A percentile compares a stretch with the other conserved stretches of the same genome.
Evolutionary conservation across 2,329 filamentous ascomycete species (phyloP).

Genomic region (Diplodia scrobiculata): DNA sequence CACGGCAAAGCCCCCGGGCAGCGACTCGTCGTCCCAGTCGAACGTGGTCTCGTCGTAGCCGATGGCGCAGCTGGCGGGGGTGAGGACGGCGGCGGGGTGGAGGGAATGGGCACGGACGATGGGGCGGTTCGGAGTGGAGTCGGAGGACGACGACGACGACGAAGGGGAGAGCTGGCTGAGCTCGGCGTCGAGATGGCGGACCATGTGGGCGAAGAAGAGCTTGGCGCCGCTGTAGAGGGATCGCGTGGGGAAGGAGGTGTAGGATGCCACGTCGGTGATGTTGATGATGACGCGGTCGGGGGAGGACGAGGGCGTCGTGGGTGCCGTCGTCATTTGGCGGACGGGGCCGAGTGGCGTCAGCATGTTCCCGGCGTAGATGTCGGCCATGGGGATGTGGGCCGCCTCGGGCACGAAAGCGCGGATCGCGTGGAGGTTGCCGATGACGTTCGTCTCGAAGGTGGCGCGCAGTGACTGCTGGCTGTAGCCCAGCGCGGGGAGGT

Average conservation of each 20-base stretch:
- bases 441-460: background rate
- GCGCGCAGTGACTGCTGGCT: background rate
- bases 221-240: constrained; percentile 30
- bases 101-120: background rate
- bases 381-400: background rate
- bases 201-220: constrained; percentile 9
- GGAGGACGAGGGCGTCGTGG: background rate
- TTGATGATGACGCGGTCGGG: constrained; percentile 2
- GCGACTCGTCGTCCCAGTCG: background rate
- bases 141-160: too few species aligned
- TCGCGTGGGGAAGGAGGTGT: background rate
- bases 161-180: background rate
- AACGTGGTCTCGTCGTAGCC: background rate
- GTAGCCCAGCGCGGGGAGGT: constrained; percentile 27
- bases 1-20: constrained; percentile 34
- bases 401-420: constrained; percentile 30
- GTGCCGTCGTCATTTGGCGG: background rate
- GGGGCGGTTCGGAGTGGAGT: too few species aligned
- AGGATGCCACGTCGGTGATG: constrained; percentile 23
- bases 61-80: background rate
- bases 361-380: background rate
- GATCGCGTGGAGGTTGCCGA: constrained; percentile 18
- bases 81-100: background rate
- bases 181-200: constrained; percentile 28
- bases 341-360: background rate